A percentile compares a stretch with the other conserved stretches of the same genome.
phyloP scores from a whole-genome alignment of 1,139 yeast genomes.

The Arxiozyma slooffiae region DNA sequence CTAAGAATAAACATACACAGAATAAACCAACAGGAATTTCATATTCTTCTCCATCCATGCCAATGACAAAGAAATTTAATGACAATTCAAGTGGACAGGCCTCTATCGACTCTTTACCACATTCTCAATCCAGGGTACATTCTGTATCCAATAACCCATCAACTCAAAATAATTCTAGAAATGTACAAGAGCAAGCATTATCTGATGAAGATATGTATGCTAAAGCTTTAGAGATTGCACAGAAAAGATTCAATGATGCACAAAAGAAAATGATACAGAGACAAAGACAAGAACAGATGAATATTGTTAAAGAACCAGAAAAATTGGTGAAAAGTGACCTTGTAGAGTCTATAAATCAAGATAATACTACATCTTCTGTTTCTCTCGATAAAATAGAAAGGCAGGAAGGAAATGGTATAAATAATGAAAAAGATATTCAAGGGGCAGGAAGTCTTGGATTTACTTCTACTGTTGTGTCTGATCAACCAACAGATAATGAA shows the following conservation, averaged over 20 bases:
- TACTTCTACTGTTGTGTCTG: neutral
- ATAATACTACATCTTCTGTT: neutral
- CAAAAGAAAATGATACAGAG: conserved; percentile 1
- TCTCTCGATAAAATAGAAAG: neutral
- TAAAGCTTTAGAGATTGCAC: conserved; percentile 30
- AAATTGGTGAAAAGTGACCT: neutral
- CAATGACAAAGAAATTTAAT: neutral
- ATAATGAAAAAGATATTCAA: neutral
- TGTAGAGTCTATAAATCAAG: neutral
- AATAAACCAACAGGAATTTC: neutral
- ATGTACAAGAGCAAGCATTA: conserved; percentile 7
- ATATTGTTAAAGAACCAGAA: neutral
- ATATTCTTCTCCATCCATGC: neutral
- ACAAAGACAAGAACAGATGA: neutral
- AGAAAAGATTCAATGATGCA: conserved; percentile 12
- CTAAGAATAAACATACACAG: neutral
- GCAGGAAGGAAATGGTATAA: neutral
- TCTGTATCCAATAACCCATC: conserved; percentile 4
- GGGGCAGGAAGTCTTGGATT: neutral
- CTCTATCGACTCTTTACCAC: neutral
- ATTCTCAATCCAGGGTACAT: neutral
- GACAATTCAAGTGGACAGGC: neutral
- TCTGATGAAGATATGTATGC: conserved; percentile 31
- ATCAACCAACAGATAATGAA: neutral
- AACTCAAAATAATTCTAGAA: neutral